Evolutionary conservation across 306 rosid species (phyloP).

Genomic region (Bauhinia variegata): DNA sequence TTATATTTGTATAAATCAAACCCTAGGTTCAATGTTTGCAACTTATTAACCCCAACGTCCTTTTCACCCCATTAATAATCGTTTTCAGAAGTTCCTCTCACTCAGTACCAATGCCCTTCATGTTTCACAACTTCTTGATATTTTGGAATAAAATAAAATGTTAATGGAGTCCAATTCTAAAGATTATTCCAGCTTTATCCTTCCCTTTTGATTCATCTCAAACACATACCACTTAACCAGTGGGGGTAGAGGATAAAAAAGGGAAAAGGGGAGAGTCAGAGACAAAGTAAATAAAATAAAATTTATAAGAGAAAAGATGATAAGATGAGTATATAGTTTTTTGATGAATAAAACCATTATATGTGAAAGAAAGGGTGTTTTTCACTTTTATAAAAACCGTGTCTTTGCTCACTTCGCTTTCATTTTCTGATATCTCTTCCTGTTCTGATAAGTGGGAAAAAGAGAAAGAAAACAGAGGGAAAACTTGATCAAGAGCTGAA

Average conservation of each 20-base stretch:
- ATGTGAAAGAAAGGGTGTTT: slow-evolving; percentile 52
- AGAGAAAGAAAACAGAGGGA: slow-evolving; percentile 29
- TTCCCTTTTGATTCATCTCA: slow-evolving; percentile 43
- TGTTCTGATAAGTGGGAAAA: slow-evolving; percentile 39
- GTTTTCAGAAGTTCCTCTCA: slow-evolving; percentile 47
- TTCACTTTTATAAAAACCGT: slow-evolving; percentile 67
- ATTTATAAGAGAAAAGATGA: slow-evolving; percentile 33
- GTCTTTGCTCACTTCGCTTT: slow-evolving; percentile 56
- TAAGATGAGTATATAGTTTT: slow-evolving; percentile 38
- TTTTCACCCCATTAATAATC: slow-evolving; percentile 59
- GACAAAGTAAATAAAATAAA: slow-evolving; percentile 18
- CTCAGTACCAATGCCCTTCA: slow-evolving; percentile 29
- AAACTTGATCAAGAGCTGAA: slow-evolving; percentile 48
- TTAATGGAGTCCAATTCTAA: slow-evolving; percentile 25
- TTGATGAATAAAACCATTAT: slow-evolving; percentile 49
- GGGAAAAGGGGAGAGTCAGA: not conserved
- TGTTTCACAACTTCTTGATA: slow-evolving; percentile 21
- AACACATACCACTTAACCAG: slow-evolving; percentile 32
- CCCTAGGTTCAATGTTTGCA: slow-evolving; percentile 28
- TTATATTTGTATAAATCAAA: slow-evolving; percentile 8
- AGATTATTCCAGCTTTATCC: slow-evolving; percentile 32
- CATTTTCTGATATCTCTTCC: slow-evolving; percentile 57
- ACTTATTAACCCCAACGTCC: slow-evolving; percentile 57
- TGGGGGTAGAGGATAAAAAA: slow-evolving; percentile 3
- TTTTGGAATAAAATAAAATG: not conserved